phyloP scores from a whole-genome alignment of 1,139 yeast genomes.

The Ogataea hybrid region DNA sequence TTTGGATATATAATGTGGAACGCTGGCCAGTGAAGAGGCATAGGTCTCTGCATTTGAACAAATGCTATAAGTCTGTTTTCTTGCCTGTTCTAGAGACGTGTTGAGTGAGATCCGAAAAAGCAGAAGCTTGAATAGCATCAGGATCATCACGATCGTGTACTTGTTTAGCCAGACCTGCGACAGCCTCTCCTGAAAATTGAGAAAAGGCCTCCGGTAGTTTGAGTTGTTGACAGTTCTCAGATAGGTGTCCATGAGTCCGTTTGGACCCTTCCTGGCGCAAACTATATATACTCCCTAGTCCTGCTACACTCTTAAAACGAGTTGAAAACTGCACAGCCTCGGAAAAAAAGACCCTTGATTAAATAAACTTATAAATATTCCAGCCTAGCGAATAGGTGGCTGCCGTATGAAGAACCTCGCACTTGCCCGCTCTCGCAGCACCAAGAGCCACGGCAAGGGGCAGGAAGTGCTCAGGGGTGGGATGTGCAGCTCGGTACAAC shows the following conservation, averaged over 20 bases:
- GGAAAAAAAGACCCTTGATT: neutral
- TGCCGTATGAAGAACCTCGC: conserved; percentile 46
- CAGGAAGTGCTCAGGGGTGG: conserved; percentile 69
- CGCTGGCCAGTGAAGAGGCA: conserved; percentile 41
- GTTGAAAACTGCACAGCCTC: conserved; percentile 10
- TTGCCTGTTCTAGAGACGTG: conserved; percentile 37
- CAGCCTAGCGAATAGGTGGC: conserved; percentile 56
- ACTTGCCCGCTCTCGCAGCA: conserved; percentile 41
- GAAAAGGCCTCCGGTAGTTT: conserved; percentile 34
- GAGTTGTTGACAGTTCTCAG: conserved; percentile 1
- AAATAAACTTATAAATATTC: conserved; percentile 49
- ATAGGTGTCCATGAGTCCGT: conserved; percentile 5
- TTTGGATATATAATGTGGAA: conserved; percentile 56
- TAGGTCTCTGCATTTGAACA: conserved; percentile 49
- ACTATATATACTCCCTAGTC: conserved; percentile 3
- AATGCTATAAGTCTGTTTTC: conserved; percentile 35
- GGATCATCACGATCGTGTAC: conserved; percentile 44
- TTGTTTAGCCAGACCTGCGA: conserved; percentile 62
- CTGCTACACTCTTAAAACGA: conserved; percentile 9
- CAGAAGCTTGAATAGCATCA: conserved; percentile 48
- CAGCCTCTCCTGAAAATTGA: conserved; percentile 45
- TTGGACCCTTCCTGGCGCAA: neutral
- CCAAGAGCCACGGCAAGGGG: conserved; percentile 73
- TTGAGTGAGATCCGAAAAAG: conserved; percentile 46
- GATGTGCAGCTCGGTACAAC: conserved; percentile 58